These are phyloP conservation scores for Zoysia matrella DNA, from an alignment of 202 grass and related monocot species.

Conservation along the genomic window DNA sequence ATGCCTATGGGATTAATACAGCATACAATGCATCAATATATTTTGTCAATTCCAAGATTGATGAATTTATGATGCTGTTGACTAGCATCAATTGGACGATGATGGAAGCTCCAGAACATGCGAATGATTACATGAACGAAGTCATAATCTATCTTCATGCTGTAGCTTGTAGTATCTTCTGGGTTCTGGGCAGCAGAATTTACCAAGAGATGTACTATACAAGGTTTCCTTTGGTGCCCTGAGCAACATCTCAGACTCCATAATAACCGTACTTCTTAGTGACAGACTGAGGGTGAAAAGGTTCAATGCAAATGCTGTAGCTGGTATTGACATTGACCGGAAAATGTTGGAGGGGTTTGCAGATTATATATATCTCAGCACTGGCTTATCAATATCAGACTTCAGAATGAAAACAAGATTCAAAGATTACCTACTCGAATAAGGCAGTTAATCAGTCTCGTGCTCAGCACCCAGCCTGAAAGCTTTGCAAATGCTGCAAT, in stretches of 20 bases:
- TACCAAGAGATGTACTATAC: constrained; percentile 66
- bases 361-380: constrained; percentile 57
- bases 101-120: constrained; percentile 73
- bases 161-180: constrained; percentile 40
- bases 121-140: not conserved
- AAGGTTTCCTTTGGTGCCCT: constrained; percentile 65
- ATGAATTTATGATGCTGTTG: constrained; percentile 69
- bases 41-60: constrained; percentile 72
- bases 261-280: constrained; percentile 68
- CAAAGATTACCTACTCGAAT: constrained; percentile 65
- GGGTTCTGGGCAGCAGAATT: constrained; percentile 51
- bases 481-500: constrained; percentile 75
- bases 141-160: constrained; percentile 67
- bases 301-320: constrained; percentile 67
- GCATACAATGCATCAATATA: constrained; percentile 65
- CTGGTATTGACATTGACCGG: constrained; percentile 73
- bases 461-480: constrained; percentile 85
- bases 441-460: constrained; percentile 76
- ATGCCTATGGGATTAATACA: constrained; percentile 61
- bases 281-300: constrained; percentile 66
- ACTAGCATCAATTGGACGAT: constrained; percentile 69
- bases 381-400: constrained; percentile 47
- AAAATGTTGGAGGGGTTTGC: constrained; percentile 68
- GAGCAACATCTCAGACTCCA: constrained; percentile 64
- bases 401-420: constrained; percentile 57